These are phyloP conservation scores for Acidiella bohemica DNA, from an alignment of 495 filamentous ascomycete species.

Conservation along the genomic window DNA sequence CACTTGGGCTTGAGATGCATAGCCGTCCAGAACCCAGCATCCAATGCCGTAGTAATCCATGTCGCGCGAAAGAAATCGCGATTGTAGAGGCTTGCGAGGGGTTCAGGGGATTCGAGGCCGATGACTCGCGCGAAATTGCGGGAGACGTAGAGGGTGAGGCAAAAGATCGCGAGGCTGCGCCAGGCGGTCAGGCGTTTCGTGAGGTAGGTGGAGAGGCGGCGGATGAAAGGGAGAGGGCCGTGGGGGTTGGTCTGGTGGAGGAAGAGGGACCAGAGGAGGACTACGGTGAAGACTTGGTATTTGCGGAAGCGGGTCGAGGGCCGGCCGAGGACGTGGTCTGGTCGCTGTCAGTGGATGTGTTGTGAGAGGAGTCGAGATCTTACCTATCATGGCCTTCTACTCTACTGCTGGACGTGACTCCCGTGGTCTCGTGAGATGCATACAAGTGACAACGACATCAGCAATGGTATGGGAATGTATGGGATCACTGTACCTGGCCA, in stretches of 20 bases:
- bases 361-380: too few species aligned
- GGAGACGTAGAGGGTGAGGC: constrained; percentile 80
- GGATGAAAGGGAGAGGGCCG: constrained; percentile 68
- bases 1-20: constrained; percentile 79
- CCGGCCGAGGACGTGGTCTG: constrained; percentile 83
- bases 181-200: constrained; percentile 62
- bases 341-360: too few species aligned
- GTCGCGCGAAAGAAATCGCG: constrained; percentile 94
- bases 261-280: constrained; percentile 83
- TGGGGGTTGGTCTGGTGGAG: constrained; percentile 69
- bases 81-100: constrained; percentile 85
- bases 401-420: too few species aligned
- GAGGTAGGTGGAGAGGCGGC: constrained; percentile 56
- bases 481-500: too few species aligned
- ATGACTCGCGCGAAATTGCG: constrained; percentile 89
- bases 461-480: too few species aligned
- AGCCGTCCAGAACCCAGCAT: constrained; percentile 96
- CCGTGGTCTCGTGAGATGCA: too few species aligned
- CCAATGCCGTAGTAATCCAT: constrained; percentile 88
- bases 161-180: constrained; percentile 77
- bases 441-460: too few species aligned
- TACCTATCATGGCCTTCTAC: too few species aligned
- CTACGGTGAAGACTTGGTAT: constrained; percentile 79
- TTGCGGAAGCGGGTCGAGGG: constrained; percentile 84
- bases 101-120: constrained; percentile 83